phyloP scores from a whole-genome alignment of 2,329 filamentous ascomycete species.

The Daldinia sp. region DNA sequence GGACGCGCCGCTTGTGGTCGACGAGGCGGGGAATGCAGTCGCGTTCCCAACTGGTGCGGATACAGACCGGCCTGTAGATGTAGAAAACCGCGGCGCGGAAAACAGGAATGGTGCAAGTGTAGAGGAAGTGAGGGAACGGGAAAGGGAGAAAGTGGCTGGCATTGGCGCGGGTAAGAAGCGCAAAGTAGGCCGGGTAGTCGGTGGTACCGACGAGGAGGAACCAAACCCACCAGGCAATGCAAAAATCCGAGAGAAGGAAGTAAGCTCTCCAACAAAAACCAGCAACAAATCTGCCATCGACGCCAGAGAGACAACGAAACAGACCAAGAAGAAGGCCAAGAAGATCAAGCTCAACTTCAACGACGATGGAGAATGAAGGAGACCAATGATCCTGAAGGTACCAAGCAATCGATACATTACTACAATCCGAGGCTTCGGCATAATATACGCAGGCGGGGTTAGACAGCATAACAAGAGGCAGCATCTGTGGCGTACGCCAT shows the following conservation, averaged over 20 bases:
- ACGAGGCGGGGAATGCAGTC: slow-evolving; percentile 74
- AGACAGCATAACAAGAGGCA: not conserved
- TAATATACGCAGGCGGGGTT: not conserved
- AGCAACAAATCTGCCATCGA: slow-evolving; percentile 30
- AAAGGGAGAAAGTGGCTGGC: slow-evolving; percentile 22
- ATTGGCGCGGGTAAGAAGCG: slow-evolving; percentile 62
- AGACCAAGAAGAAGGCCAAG: slow-evolving; percentile 62
- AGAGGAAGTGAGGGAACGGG: slow-evolving; percentile 33
- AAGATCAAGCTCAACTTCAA: slow-evolving; percentile 75
- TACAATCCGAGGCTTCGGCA: not conserved
- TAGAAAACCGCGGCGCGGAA: slow-evolving; percentile 46
- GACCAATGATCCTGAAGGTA: not conserved
- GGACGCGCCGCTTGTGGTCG: slow-evolving; percentile 77
- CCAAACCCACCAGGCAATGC: not conserved
- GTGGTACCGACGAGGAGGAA: slow-evolving; percentile 44
- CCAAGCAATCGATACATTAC: not conserved
- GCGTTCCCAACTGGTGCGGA: slow-evolving; percentile 50
- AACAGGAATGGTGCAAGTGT: slow-evolving; percentile 40
- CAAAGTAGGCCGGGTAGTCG: slow-evolving; percentile 62
- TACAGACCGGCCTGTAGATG: slow-evolving; percentile 32
- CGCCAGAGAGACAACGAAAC: slow-evolving; percentile 35
- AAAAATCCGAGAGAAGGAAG: slow-evolving; percentile 3
- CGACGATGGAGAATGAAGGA: slow-evolving; percentile 56
- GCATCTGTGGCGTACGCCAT: not conserved
- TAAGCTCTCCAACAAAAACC: slow-evolving; percentile 10